Conservation (phyloP, 495 filamentous ascomycete species). For the Daldinia decipiens region DNA sequence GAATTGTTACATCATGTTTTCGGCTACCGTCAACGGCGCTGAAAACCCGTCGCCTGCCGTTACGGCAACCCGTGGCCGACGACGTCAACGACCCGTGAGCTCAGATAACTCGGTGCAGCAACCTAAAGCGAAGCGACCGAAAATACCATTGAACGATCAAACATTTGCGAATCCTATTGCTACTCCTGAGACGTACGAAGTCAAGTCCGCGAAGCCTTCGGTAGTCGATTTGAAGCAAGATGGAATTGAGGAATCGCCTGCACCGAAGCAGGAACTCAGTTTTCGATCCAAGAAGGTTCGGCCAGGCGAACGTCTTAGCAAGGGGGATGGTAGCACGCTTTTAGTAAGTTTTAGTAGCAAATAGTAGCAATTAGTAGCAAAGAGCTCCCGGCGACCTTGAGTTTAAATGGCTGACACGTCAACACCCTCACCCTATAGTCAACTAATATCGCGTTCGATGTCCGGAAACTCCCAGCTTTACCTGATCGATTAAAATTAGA, state of each 20-base stretch:
- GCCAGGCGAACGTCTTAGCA: conserved; percentile 62
- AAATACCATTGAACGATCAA: conserved; percentile 62
- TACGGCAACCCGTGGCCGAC: conserved; percentile 67
- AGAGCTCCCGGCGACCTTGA: conserved; percentile 8
- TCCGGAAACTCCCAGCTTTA: conserved; percentile 83
- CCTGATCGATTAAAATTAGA: conserved; percentile 76
- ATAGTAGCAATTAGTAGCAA: conserved; percentile 2
- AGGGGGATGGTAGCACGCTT: conserved; percentile 69
- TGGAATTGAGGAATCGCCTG: conserved; percentile 54
- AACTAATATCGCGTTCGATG: conserved; percentile 84
- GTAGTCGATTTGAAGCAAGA: conserved; percentile 57
- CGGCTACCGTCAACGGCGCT: conserved; percentile 60
- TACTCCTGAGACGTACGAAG: conserved; percentile 59
- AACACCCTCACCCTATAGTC: conserved; percentile 63
- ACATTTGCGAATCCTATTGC: conserved; percentile 60
- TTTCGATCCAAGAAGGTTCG: conserved; percentile 70
- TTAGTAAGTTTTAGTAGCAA: conserved; percentile 62
- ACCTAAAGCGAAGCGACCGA: conserved; percentile 73
- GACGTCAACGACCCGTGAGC: conserved; percentile 73
- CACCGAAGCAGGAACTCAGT: conserved; percentile 63
- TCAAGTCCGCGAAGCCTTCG: conserved; percentile 56
- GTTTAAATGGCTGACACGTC: conserved; percentile 33
- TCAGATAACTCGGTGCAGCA: conserved; percentile 71
- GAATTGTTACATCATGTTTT: conserved; percentile 66
- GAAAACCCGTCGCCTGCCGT: conserved; percentile 50